Conservation (phyloP, 164 flowering plant species). For the Kingdonia uniflora region DNA sequence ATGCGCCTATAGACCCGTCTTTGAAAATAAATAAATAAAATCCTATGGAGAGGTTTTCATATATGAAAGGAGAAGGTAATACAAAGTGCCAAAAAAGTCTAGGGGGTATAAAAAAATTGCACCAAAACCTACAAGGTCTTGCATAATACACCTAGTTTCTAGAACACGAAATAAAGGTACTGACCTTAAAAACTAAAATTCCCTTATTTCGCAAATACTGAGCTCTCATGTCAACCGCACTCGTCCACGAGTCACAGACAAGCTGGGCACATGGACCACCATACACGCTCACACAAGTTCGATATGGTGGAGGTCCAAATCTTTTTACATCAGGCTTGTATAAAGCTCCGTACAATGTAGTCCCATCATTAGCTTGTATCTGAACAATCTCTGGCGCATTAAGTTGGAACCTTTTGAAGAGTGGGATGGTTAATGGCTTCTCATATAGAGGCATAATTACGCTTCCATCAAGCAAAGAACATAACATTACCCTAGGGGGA, state of each 20-base stretch:
- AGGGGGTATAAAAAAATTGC: too few relatives aligned
- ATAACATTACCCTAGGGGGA: conserved; percentile 61
- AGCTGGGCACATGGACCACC: conserved; percentile 85
- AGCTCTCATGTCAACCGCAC: conserved; percentile 90
- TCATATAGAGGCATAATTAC: conserved; percentile 50
- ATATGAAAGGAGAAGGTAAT: too few relatives aligned
- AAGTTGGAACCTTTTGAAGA: conserved; percentile 51
- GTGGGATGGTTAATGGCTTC: conserved; percentile 42
- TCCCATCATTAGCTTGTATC: conserved; percentile 64
- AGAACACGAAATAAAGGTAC: conserved; percentile 9
- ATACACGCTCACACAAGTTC: conserved; percentile 70
- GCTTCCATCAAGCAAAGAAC: conserved; percentile 66
- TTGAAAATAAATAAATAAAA: too few relatives aligned
- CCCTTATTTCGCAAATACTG: conserved; percentile 83
- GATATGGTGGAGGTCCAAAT: conserved; percentile 92
- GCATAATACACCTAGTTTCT: not conserved
- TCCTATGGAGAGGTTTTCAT: too few relatives aligned
- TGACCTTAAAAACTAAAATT: conserved; percentile 87
- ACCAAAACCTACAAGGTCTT: too few relatives aligned
- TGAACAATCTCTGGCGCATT: conserved; percentile 68
- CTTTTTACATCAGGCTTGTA: conserved; percentile 61
- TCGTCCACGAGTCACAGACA: conserved; percentile 78
- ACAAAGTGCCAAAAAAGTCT: too few relatives aligned
- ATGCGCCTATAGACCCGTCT: too few relatives aligned
- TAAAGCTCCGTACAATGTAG: conserved; percentile 56